Evolutionary conservation across 805 yeast genomes (phyloP).

Genomic region (Kluyveromyces nonfermentans): DNA sequence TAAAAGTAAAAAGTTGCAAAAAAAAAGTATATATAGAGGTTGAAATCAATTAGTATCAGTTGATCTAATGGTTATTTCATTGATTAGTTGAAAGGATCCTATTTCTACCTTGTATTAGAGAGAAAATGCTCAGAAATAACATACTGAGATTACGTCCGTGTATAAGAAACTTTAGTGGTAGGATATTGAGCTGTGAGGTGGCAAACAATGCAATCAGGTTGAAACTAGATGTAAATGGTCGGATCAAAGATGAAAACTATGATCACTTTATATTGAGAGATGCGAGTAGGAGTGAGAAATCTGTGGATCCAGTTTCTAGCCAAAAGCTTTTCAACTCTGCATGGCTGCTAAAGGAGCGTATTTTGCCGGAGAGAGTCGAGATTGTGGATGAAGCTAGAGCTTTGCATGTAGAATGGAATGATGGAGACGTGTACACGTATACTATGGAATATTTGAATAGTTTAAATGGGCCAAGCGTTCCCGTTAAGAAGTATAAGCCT

Average conservation of each 20-base stretch:
- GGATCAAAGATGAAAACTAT: constrained; percentile 15
- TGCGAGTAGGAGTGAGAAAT: constrained; percentile 39
- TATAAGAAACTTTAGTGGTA: not conserved
- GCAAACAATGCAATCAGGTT: constrained; percentile 1
- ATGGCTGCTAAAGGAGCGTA: constrained; percentile 28
- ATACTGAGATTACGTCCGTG: not conserved
- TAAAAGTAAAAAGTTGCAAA: not conserved
- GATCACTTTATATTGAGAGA: constrained; percentile 56
- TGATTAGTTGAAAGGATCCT: too few species aligned
- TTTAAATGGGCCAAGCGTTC: constrained; percentile 32
- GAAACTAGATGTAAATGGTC: not conserved
- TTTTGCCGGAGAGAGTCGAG: constrained; percentile 32
- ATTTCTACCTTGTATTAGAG: too few species aligned
- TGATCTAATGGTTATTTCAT: too few species aligned
- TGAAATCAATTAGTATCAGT: too few species aligned
- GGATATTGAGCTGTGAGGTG: not conserved
- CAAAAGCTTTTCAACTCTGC: constrained; percentile 64
- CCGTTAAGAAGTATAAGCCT: constrained; percentile 24
- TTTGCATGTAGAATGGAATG: constrained; percentile 40
- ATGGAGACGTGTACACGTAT: constrained; percentile 37
- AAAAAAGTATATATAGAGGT: not conserved
- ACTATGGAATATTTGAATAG: constrained; percentile 38
- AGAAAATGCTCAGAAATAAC: not conserved
- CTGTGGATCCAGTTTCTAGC: constrained; percentile 45
- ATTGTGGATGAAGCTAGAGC: constrained; percentile 22